Evolutionary conservation across 2,329 filamentous ascomycete species (phyloP), one percentile per base, ranked within the genome.

Genomic region (Aspergillus sergii): DNA sequence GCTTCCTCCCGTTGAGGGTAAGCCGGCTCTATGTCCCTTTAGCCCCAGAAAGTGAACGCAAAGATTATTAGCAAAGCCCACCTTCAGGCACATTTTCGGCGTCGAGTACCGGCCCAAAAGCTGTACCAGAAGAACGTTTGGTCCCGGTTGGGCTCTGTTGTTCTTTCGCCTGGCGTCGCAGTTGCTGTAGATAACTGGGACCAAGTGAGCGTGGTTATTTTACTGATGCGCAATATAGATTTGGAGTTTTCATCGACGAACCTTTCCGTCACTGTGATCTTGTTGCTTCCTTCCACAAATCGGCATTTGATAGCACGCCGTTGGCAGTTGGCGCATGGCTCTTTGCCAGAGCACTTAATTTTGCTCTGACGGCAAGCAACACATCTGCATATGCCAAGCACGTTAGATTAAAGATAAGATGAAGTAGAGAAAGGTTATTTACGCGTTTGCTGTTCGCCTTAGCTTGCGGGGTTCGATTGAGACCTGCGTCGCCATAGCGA

Each of bases 281-380:
- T 77, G 39, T 63, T 68, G 4, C 67, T 51, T 23, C 56, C 67
- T 1, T 77, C 75, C 3, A 68, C 65, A 41, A 78, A 80, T 6
- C 62, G 72, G 57, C 78, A 80, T 28, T 65, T 64, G 1, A 77
- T 58, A n/a, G 56, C 14, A 10, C 67, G 66, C 28, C 67, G 59
- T n/a, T 64, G 62, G 43, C 67, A 69, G 58, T 68, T 68, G 23
- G 45, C 71, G 63, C 79, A 81, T 7, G 78, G 79, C 36, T 74
- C 67, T n/a, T 68, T 61, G 26, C 78, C 78, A 10, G 77, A 76
- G 68, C 79, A 80, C 68, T 76, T 76, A 57, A 80, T 79, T 66
- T 81, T 80, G 63, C 78, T 78, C 60, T 74, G 73, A 6, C 80
- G 76, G 64, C 79, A 82, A 55, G 67, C 59, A 28, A 66, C 43